A percentile compares a stretch with the other conserved stretches of the same genome.
These are phyloP conservation scores for Thalassiosira oceanica DNA, from an alignment of 352 stramenopile species.

Conservation along the genomic window DNA sequence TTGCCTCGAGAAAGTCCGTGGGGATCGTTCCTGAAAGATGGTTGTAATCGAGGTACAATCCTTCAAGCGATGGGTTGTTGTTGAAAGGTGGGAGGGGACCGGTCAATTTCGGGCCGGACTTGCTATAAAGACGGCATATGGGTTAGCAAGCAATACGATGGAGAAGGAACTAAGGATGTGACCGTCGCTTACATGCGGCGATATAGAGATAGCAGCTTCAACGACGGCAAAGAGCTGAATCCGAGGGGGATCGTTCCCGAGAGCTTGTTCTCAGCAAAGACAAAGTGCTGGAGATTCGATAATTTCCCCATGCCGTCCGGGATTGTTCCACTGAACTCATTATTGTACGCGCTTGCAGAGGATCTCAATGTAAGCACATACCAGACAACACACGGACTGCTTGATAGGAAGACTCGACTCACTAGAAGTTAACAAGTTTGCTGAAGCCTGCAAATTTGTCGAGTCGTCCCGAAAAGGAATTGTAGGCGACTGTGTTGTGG, in stretches of 20 bases:
- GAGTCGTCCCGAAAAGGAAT: slow-evolving; percentile 62
- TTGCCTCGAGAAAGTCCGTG: slow-evolving; percentile 48
- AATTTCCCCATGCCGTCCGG: slow-evolving; percentile 51
- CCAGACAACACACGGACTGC: too few species aligned
- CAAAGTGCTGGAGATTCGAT: slow-evolving; percentile 58
- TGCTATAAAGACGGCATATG: slow-evolving; percentile 21
- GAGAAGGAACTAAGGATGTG: not conserved
- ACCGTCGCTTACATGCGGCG: slow-evolving; percentile 24
- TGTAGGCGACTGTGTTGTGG: slow-evolving; percentile 64
- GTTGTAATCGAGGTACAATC: slow-evolving; percentile 64
- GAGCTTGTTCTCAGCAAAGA: slow-evolving; percentile 58
- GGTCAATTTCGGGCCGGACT: slow-evolving; percentile 43
- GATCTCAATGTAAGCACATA: not conserved
- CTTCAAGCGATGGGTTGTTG: slow-evolving; percentile 52
- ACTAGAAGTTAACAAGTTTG: slow-evolving; percentile 56
- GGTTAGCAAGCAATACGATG: not conserved
- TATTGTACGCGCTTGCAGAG: slow-evolving; percentile 35
- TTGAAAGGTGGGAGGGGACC: slow-evolving; percentile 60
- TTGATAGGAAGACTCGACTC: not conserved
- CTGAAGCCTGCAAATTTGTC: slow-evolving; percentile 58
- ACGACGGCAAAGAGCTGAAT: slow-evolving; percentile 47
- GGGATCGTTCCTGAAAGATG: slow-evolving; percentile 52
- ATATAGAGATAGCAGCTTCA: slow-evolving; percentile 50
- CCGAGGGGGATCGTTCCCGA: slow-evolving; percentile 45
- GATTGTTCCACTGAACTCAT: slow-evolving; percentile 62